These are phyloP conservation scores for Ilyonectria sp. DNA, from an alignment of 2,329 filamentous ascomycete genomes.

Conservation along the genomic window DNA sequence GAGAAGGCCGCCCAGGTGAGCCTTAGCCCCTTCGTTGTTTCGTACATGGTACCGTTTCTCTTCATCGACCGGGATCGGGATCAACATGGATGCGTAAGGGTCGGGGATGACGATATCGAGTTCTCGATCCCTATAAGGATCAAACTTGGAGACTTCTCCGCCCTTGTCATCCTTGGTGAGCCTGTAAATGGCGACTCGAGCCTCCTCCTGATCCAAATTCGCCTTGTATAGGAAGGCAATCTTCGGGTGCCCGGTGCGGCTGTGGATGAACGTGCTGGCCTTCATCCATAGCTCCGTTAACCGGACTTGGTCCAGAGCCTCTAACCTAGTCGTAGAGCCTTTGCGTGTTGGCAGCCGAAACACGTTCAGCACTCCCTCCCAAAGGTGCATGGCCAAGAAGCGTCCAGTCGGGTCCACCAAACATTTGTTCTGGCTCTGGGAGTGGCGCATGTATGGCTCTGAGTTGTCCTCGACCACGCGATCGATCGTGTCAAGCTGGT, in stretches of 20 bases:
- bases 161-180: conserved; percentile 73
- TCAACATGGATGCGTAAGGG: conserved; percentile 71
- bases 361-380: conserved; percentile 73
- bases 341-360: conserved; percentile 66
- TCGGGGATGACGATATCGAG: conserved; percentile 69
- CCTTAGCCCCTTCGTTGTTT: conserved; percentile 66
- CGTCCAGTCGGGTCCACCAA: conserved; percentile 84
- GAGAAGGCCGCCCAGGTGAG: conserved; percentile 79
- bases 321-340: conserved; percentile 60
- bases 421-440: conserved; percentile 86
- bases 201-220: conserved; percentile 65
- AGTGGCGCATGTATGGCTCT: conserved; percentile 78
- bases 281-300: conserved; percentile 74
- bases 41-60: conserved; percentile 74
- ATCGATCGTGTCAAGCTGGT: conserved; percentile 66
- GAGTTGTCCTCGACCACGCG: conserved; percentile 67
- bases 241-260: conserved; percentile 70
- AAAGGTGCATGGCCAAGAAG: conserved; percentile 71
- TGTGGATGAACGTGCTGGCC: conserved; percentile 70
- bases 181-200: conserved; percentile 71
- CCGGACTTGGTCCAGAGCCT: conserved; percentile 68
- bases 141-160: conserved; percentile 67
- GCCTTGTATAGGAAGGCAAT: conserved; percentile 73
- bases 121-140: conserved; percentile 69
- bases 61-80: conserved; percentile 72